Evolutionary conservation across 2,329 filamentous ascomycete genomes (phyloP), one percentile per base, ranked within the genome.

Genomic region (Diaporthe sp.): DNA sequence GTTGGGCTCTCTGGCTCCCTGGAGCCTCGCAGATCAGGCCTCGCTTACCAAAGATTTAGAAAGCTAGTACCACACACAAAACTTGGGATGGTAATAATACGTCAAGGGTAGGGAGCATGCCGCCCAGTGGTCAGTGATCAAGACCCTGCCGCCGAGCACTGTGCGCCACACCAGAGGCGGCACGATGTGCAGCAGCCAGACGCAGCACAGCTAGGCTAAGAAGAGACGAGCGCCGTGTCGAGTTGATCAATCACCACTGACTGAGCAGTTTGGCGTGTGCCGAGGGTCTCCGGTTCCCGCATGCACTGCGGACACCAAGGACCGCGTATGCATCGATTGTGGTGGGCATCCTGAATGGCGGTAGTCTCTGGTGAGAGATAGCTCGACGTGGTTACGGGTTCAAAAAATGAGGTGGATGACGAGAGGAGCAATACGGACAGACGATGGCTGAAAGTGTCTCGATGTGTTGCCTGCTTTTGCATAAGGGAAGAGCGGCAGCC

Each of bases 161-260:
- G 72, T 74, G 72, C 72, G 72, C 67, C 57, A 66, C 58, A 35
- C 15, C 33, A 58, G 47, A 38, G 40, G 25, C 66, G 64, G 47
- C 60, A 67, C 54, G 57, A 64, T 58, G 68, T 71, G 72, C 72
- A 73, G 66, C 74, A 55, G 64, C 60, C 68, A 60, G 35, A 58
- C 57, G 55, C 47, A 69, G 57, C 74, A 73, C 50, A 47, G 72
- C 72, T 72, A 72, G 72, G 68, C 72, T 74, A 57, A 61, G 54
- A 57, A 19, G 42, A 69, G 72, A 66, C 25, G 60, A 60, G 58
- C 67, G 33, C 30, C 50, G 55, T 71, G 74, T 68, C 67, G 68
- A 55, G 72, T 55, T 72, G 75, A 58, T 70, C 75, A 70, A 70
- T 64, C 72, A 74, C 60, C 45, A 61, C 60, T 50, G 74, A 33